Conservation (phyloP, 2,329 filamentous ascomycete species). For the Trichoderma asperellum region DNA sequence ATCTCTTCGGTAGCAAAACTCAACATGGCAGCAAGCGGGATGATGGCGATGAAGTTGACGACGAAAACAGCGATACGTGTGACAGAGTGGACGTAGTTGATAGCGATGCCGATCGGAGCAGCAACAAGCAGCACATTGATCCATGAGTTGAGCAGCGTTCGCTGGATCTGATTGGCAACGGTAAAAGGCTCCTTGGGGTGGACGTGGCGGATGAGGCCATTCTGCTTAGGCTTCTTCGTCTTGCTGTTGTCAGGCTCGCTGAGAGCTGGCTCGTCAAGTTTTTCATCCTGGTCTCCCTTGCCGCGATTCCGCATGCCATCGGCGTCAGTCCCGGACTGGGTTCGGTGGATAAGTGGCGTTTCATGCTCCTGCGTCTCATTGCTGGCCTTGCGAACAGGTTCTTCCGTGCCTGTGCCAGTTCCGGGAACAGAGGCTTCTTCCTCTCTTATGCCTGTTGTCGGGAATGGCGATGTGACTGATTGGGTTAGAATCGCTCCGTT, state of each 20-base stretch:
- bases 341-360: slow-evolving; percentile 30
- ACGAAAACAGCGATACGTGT: slow-evolving; percentile 72
- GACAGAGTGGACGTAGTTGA: slow-evolving; percentile 64
- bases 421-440: slow-evolving; percentile 34
- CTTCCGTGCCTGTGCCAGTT: slow-evolving; percentile 35
- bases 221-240: slow-evolving; percentile 47
- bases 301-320: slow-evolving; percentile 40
- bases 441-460: slow-evolving; percentile 32
- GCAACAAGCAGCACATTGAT: slow-evolving; percentile 81
- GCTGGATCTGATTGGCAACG: slow-evolving; percentile 67
- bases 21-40: slow-evolving; percentile 84
- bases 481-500: slow-evolving; percentile 43
- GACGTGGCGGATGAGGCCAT: slow-evolving; percentile 50
- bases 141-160: slow-evolving; percentile 80
- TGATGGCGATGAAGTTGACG: slow-evolving; percentile 91
- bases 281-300: slow-evolving; percentile 36
- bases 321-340: slow-evolving; percentile 32
- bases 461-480: slow-evolving; percentile 41
- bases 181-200: slow-evolving; percentile 62
- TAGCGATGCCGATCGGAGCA: slow-evolving; percentile 77
- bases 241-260: slow-evolving; percentile 38
- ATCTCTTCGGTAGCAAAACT: slow-evolving; percentile 91
- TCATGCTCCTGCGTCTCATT: slow-evolving; percentile 27
- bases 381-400: slow-evolving; percentile 31
- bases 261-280: slow-evolving; percentile 32